Base-by-base conservation (phyloP, 2,329 filamentous ascomycete genomes). In the Capronia americana region DNA sequence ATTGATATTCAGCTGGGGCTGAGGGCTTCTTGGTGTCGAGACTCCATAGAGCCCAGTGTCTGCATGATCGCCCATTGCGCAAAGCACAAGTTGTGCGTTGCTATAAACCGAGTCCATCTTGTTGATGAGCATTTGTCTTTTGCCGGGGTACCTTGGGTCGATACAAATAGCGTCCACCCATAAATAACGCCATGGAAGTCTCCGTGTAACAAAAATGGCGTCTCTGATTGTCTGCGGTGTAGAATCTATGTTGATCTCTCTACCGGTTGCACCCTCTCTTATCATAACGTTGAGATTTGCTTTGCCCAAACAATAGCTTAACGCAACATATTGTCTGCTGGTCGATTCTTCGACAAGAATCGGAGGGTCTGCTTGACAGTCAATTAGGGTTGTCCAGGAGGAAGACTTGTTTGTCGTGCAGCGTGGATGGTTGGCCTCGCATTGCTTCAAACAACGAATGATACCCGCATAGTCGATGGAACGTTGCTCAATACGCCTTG, bases 281-380 rank as follows among this genome's bases (percentile, higher is more conserved):
- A 46, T 38, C 24, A 12, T 30, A 8, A 50, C 17, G 3, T 32
- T 11, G 28, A 48, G 57, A 17, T 24, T 24, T 4, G 26, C 11
- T 11, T 6, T 23, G 30, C 57, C 57, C 57, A 30, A 50, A n/a
- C 57, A 60, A 38, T 51, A 50, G 28, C 57, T 60, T 28, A 60
- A 48, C 3, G 44, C 57, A n/a, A 60, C 44, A 23, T 23, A 60
- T 0, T n/a, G 10, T 26, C 32, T 51, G 11, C 23, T 44, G 32
- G 44, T 60, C 5, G 57, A 60, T 4, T 26, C 14, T 24, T 51
- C n/a, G 24, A 60, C n/a, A 14, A 51, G 44, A 14, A 11, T 38
- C 17, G 56, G 57, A 6, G 57, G 26, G 11, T 30, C n/a, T 6
- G 44, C 34, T 24, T 34, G 26, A 41, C 26, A 51, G 17, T 60